Percentiles rank a stretch among this genome's conserved stretches.
phyloP scores from a whole-genome alignment of 768 basidiomycete species.

The Lactifluus rugatus region DNA sequence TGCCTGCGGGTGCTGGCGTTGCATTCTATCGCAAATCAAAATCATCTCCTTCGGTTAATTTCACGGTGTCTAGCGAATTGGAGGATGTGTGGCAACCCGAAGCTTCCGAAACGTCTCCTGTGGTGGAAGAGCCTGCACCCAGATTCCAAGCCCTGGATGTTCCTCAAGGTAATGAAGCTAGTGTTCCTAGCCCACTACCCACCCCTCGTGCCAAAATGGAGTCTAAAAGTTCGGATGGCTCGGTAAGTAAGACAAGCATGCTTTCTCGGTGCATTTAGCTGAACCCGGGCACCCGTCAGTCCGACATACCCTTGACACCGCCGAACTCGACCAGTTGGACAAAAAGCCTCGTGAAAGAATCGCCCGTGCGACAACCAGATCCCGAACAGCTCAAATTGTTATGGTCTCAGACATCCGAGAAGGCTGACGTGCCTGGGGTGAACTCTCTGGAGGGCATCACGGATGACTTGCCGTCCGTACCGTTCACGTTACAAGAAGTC shows the following conservation, averaged over 20 bases:
- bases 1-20: slow-evolving; percentile 62
- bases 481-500: slow-evolving; percentile 75
- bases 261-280: slow-evolving; percentile 5
- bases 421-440: slow-evolving; percentile 51
- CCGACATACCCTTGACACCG: slow-evolving; percentile 37
- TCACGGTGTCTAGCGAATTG: slow-evolving; percentile 73
- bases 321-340: slow-evolving; percentile 47
- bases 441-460: slow-evolving; percentile 81
- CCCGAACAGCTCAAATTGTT: slow-evolving; percentile 80
- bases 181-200: slow-evolving; percentile 21
- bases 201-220: slow-evolving; percentile 33
- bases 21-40: slow-evolving; percentile 63
- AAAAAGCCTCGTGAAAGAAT: slow-evolving; percentile 54
- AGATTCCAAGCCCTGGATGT: neutral
- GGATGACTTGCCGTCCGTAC: slow-evolving; percentile 70
- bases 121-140: slow-evolving; percentile 1
- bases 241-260: slow-evolving; percentile 32
- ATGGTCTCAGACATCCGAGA: slow-evolving; percentile 72
- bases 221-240: slow-evolving; percentile 43
- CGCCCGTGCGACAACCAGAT: slow-evolving; percentile 58
- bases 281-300: slow-evolving; percentile 29
- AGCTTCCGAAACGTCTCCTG: neutral
- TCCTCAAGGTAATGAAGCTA: neutral
- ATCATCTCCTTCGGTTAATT: slow-evolving; percentile 47
- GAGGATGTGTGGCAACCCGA: slow-evolving; percentile 29